These are phyloP conservation scores for Colletotrichum tropicicola DNA, from an alignment of 2,329 filamentous ascomycete species.

Conservation along the genomic window DNA sequence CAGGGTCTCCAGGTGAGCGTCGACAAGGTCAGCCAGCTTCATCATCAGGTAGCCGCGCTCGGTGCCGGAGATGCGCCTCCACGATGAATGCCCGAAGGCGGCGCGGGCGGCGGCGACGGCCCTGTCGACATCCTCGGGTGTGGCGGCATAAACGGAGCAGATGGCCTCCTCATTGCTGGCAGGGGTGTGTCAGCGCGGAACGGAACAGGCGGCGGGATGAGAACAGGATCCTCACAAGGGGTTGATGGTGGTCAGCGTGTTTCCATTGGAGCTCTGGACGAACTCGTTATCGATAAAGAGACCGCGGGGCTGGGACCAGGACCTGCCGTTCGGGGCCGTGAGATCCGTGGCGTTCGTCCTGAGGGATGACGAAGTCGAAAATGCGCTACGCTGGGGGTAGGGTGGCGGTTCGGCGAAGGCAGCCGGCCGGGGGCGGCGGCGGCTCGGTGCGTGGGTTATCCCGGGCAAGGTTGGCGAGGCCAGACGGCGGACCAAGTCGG, in stretches of 20 bases:
- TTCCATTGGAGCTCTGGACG: conserved; percentile 70
- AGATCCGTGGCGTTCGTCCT: conserved; percentile 61
- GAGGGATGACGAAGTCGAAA: not conserved
- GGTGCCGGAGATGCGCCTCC: conserved; percentile 73
- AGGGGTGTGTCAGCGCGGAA: not conserved
- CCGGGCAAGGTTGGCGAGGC: not conserved
- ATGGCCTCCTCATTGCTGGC: conserved; percentile 71
- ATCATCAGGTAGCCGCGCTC: conserved; percentile 75
- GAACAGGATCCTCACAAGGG: conserved; percentile 64
- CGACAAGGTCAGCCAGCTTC: conserved; percentile 75
- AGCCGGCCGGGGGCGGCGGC: not conserved
- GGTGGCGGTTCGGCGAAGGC: not conserved
- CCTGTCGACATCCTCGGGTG: conserved; percentile 71
- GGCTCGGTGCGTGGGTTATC: not conserved
- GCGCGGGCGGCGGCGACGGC: conserved; percentile 75
- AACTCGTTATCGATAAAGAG: conserved; percentile 88
- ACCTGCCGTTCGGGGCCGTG: conserved; percentile 78
- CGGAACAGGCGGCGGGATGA: not conserved
- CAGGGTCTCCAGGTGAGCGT: conserved; percentile 64
- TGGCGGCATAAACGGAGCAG: conserved; percentile 74
- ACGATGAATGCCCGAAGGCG: conserved; percentile 73
- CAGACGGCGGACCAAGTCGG: conserved; percentile 12
- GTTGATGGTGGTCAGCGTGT: conserved; percentile 74
- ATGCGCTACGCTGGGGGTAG: not conserved
- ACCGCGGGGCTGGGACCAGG: conserved; percentile 78